Evolutionary conservation across 208 protist species (phyloP).

Genomic region (Leishmania guyanensis): DNA sequence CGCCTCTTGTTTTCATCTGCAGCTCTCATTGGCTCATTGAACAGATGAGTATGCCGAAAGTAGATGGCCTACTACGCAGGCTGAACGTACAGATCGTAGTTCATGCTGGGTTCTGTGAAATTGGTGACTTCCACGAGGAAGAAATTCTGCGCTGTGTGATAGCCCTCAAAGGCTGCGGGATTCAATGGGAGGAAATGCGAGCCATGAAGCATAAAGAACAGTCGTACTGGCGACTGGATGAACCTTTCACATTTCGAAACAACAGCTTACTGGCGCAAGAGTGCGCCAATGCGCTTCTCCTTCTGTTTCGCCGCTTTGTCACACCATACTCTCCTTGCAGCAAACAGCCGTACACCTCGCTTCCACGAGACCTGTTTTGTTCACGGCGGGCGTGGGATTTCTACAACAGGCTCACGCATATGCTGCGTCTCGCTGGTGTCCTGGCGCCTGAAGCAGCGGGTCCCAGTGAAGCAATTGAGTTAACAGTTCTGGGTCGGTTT

Average conservation of each 20-base stretch:
- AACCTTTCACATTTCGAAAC: not conserved
- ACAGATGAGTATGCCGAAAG: constrained; percentile 23
- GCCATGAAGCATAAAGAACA: constrained; percentile 8
- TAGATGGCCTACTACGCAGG: constrained; percentile 23
- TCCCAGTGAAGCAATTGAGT: constrained; percentile 28
- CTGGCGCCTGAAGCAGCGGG: constrained; percentile 22
- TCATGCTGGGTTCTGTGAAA: constrained; percentile 55
- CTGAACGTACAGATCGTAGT: constrained; percentile 42
- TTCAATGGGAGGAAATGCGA: constrained; percentile 24
- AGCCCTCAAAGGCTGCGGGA: constrained; percentile 16
- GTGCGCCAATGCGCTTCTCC: constrained; percentile 47
- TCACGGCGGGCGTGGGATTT: constrained; percentile 35
- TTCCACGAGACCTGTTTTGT: constrained; percentile 51
- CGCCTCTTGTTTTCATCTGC: constrained; percentile 57
- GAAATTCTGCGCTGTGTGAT: constrained; percentile 40
- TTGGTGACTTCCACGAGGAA: constrained; percentile 35
- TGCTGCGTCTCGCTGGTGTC: constrained; percentile 41
- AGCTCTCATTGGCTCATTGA: constrained; percentile 45
- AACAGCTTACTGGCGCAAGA: not conserved
- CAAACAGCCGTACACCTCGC: constrained; percentile 49
- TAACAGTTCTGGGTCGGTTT: constrained; percentile 62
- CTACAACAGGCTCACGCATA: constrained; percentile 37
- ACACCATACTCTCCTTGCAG: constrained; percentile 40
- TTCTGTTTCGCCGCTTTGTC: constrained; percentile 72
- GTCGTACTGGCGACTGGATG: constrained; percentile 14